These are phyloP conservation scores for Ramaria sp. DNA, from an alignment of 768 basidiomycete species.

Conservation along the genomic window DNA sequence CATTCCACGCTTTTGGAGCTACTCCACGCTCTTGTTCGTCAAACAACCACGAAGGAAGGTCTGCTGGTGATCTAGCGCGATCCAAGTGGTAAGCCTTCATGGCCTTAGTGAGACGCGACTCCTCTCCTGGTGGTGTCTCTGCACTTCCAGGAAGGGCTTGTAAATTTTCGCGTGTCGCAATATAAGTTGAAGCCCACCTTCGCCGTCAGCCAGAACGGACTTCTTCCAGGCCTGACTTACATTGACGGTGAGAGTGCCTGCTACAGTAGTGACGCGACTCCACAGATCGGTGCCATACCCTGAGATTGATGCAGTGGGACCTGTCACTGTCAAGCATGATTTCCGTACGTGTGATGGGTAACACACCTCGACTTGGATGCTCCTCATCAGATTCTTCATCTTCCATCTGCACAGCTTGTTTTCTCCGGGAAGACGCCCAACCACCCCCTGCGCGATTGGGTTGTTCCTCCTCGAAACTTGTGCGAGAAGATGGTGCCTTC, in stretches of 20 bases:
- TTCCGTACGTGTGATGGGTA: not conserved
- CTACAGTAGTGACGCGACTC: constrained; percentile 45
- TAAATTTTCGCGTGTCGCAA: not conserved
- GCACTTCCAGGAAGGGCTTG: not conserved
- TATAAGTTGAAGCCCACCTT: constrained; percentile 25
- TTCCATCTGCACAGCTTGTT: not conserved
- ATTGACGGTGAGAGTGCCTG: constrained; percentile 42
- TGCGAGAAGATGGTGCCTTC: constrained; percentile 28
- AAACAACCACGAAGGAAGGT: constrained; percentile 61
- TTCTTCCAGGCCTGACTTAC: constrained; percentile 48
- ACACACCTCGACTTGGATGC: not conserved
- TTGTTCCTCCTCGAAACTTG: constrained; percentile 33
- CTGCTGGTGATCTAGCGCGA: constrained; percentile 43
- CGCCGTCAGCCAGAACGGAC: constrained; percentile 30
- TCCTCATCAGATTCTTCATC: not conserved
- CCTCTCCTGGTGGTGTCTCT: constrained; percentile 45
- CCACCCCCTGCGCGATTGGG: constrained; percentile 1
- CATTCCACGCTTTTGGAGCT: constrained; percentile 11
- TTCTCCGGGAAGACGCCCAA: not conserved
- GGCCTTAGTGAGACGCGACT: constrained; percentile 49
- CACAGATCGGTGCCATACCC: constrained; percentile 40
- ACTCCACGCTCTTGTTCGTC: constrained; percentile 41
- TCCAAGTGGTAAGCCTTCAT: constrained; percentile 61
- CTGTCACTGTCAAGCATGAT: not conserved
- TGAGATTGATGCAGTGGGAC: not conserved